phyloP scores from a whole-genome alignment of 305 asterid species.

The Solanum hybrid region DNA sequence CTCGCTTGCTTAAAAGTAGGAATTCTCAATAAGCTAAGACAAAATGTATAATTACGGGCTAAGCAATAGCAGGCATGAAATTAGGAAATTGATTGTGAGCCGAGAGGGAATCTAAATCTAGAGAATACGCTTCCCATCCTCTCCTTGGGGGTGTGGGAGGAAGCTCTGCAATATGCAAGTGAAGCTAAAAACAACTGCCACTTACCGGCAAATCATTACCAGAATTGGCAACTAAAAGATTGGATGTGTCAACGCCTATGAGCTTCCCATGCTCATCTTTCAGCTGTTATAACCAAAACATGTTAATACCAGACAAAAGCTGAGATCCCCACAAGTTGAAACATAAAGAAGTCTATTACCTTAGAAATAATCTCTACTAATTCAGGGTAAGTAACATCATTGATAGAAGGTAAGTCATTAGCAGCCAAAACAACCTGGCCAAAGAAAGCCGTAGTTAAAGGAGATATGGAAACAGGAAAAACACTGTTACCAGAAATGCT shows the following conservation, averaged over 20 bases:
- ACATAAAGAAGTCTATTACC: constrained; percentile 27
- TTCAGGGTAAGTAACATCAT: constrained; percentile 76
- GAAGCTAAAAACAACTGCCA: background rate
- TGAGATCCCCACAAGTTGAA: background rate
- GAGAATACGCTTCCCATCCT: background rate
- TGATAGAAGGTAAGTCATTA: constrained; percentile 89
- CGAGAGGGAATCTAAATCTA: constrained; percentile 3
- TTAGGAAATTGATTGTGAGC: background rate
- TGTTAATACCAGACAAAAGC: background rate
- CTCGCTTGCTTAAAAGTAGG: background rate
- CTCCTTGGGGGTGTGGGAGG: background rate
- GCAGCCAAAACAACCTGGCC: constrained; percentile 87
- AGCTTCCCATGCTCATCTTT: constrained; percentile 81
- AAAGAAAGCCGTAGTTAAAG: background rate
- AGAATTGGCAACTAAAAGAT: constrained; percentile 78
- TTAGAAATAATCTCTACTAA: constrained; percentile 60
- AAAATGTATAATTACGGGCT: background rate
- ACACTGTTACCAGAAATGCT: background rate
- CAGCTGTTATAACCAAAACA: constrained; percentile 34
- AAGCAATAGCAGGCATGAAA: background rate
- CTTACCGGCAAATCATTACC: constrained; percentile 96
- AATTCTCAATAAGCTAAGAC: background rate
- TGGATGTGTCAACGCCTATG: constrained; percentile 69
- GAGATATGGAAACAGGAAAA: background rate
- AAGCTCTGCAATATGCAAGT: background rate